Percentiles rank a stretch among this genome's conserved stretches.
These are phyloP conservation scores for Termitomyces sp. DNA, from an alignment of 1,284 basidiomycete species.

Conservation along the genomic window DNA sequence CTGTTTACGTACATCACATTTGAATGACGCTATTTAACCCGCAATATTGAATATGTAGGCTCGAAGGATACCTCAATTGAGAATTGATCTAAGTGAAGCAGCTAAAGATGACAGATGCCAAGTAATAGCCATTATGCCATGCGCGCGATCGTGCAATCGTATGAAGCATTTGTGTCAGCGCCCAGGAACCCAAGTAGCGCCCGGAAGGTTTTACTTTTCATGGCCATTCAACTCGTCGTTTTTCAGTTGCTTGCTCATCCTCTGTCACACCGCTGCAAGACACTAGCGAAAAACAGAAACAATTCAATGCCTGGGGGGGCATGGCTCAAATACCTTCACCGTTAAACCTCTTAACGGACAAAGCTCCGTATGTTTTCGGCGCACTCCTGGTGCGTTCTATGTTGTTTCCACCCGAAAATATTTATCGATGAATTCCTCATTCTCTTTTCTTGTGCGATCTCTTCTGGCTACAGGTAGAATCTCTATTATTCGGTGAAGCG, in stretches of 20 bases:
- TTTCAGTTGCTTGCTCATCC: background rate
- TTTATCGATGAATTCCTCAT: background rate
- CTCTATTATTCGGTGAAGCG: slow-evolving; percentile 6
- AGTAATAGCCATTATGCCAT: background rate
- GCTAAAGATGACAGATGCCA: background rate
- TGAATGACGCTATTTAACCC: no score
- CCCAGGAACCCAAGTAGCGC: background rate
- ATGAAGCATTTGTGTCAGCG: background rate
- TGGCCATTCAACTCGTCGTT: background rate
- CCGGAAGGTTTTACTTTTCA: background rate
- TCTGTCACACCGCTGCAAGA: background rate
- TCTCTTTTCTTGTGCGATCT: background rate
- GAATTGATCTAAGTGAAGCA: background rate
- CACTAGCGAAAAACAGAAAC: no score
- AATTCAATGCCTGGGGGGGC: no score
- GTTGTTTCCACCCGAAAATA: background rate
- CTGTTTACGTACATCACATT: no score
- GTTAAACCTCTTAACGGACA: background rate
- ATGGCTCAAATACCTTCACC: background rate
- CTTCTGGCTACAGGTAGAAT: slow-evolving; percentile 4
- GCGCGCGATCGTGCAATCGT: background rate
- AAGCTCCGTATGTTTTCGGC: slow-evolving; percentile 3
- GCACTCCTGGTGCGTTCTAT: slow-evolving; percentile 2
- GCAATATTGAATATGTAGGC: no score
- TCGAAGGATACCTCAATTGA: no score